Evolutionary conservation across 345 rosid genomes (phyloP).

Genomic region (Hypericum androsaemum): DNA sequence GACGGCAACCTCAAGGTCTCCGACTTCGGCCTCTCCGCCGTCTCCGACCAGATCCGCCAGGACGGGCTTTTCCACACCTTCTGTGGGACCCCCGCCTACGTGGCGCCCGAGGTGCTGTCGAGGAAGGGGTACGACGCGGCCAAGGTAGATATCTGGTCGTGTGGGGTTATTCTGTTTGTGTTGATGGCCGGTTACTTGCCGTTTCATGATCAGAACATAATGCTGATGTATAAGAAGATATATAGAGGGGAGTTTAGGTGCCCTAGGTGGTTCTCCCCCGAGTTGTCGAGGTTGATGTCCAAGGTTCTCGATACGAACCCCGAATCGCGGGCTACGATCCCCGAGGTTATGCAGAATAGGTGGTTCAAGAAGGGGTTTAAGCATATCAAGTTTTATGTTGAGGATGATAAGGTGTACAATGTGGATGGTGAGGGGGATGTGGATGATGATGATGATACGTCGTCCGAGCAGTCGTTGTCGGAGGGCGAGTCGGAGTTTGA

Average conservation of each 20-base stretch:
- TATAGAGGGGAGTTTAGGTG: slow-evolving; percentile 1
- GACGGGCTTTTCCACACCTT: slow-evolving; percentile 5
- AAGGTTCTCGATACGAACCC: slow-evolving; percentile 1
- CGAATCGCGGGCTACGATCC: not conserved
- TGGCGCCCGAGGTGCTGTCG: slow-evolving; percentile 1
- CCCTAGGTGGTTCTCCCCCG: slow-evolving; percentile 5
- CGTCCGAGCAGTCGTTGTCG: slow-evolving; percentile 13
- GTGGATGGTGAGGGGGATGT: slow-evolving; percentile 18
- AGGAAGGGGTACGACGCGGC: slow-evolving; percentile 6
- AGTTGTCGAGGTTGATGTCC: not conserved
- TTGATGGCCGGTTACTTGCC: slow-evolving; percentile 2
- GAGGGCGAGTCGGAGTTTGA: slow-evolving; percentile 18
- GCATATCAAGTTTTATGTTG: too few species aligned
- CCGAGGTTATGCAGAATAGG: too few species aligned
- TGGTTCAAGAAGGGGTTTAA: too few species aligned
- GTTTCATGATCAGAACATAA: slow-evolving; percentile 1
- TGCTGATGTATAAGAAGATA: slow-evolving; percentile 4
- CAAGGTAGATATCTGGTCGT: slow-evolving; percentile 4
- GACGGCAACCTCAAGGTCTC: slow-evolving; percentile 3
- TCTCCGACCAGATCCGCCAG: slow-evolving; percentile 2
- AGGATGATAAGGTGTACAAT: slow-evolving; percentile 12
- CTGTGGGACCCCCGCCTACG: not conserved
- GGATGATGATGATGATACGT: slow-evolving; percentile 10
- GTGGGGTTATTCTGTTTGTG: slow-evolving; percentile 2
- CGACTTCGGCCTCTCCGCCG: slow-evolving; percentile 1